phyloP scores from a whole-genome alignment of 139 green algal species.

The Diplosphaera chodatii region DNA sequence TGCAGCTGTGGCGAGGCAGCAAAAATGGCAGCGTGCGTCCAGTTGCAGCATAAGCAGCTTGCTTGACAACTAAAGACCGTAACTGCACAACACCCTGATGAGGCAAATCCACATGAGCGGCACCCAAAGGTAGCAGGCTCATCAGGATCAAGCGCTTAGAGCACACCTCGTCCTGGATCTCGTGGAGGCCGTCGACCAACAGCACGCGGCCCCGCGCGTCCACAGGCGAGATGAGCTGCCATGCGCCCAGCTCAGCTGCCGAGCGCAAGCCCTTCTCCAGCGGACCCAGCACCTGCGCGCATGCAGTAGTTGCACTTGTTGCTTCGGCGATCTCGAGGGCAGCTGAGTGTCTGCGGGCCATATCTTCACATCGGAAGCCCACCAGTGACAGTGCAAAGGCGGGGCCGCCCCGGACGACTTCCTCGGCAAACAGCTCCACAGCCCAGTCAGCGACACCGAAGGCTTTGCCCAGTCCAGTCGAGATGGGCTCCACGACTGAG shows the following conservation, averaged over 20 bases:
- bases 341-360: too few species aligned
- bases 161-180: conserved; percentile 77
- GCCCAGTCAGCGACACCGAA: conserved; percentile 84
- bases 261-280: conserved; percentile 73
- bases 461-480: conserved; percentile 51
- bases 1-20: too few species aligned
- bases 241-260: conserved; percentile 81
- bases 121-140: too few species aligned
- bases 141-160: too few species aligned
- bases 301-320: too few species aligned
- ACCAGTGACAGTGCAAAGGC: conserved; percentile 85
- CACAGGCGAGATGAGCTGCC: conserved; percentile 83
- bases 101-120: too few species aligned
- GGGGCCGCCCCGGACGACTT: conserved; percentile 84
- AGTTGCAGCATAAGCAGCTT: too few species aligned
- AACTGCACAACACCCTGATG: too few species aligned
- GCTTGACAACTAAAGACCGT: too few species aligned
- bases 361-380: too few species aligned
- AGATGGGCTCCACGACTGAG: conserved; percentile 45
- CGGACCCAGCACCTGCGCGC: conserved; percentile 46
- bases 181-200: conserved; percentile 62
- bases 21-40: too few species aligned
- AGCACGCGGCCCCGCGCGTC: conserved; percentile 60
- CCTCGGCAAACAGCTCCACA: conserved; percentile 88
- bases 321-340: too few species aligned